Percentiles rank a stretch among this genome's conserved stretches.
phyloP scores from a whole-genome alignment of 176 grass and related monocot genomes.

The Triticum turgidum region DNA sequence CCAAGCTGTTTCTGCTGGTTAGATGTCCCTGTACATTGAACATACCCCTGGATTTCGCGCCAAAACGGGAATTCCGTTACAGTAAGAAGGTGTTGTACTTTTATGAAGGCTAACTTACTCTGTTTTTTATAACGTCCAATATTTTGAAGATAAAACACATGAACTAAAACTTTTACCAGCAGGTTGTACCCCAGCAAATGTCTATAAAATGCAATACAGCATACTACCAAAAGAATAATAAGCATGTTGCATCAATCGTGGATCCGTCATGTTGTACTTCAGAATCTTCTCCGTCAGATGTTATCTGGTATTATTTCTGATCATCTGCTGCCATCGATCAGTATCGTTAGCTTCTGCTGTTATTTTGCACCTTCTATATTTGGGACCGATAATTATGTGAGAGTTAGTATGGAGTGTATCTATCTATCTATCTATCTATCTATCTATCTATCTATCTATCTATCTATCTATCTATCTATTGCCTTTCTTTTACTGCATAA shows the following conservation, averaged over 20 bases:
- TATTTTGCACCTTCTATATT: constrained; percentile 1
- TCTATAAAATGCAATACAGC: constrained; percentile 66
- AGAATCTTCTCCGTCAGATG: constrained; percentile 47
- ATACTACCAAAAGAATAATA: constrained; percentile 25
- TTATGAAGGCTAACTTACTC: constrained; percentile 12
- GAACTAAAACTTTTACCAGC: constrained; percentile 14
- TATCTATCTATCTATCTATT: not conserved
- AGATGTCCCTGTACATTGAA: constrained; percentile 71
- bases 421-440: not conserved
- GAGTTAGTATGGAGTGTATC: not conserved
- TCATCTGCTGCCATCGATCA: constrained; percentile 3
- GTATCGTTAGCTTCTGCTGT: not conserved
- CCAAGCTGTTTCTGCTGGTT: constrained; percentile 81
- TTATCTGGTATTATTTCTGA: constrained; percentile 70
- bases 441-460: not conserved
- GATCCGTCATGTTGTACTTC: constrained; percentile 26
- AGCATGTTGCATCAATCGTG: constrained; percentile 22
- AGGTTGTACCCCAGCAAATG: constrained; percentile 66
- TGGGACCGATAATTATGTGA: not conserved
- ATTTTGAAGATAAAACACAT: not conserved
- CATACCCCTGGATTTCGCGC: constrained; percentile 74
- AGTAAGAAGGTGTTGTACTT: constrained; percentile 69
- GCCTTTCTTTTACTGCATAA: not conserved
- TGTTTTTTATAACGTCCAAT: constrained; percentile 1
- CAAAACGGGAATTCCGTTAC: constrained; percentile 87